Evolutionary conservation across 1,284 basidiomycete species (phyloP).

Genomic region (Boletellus deceptivus): DNA sequence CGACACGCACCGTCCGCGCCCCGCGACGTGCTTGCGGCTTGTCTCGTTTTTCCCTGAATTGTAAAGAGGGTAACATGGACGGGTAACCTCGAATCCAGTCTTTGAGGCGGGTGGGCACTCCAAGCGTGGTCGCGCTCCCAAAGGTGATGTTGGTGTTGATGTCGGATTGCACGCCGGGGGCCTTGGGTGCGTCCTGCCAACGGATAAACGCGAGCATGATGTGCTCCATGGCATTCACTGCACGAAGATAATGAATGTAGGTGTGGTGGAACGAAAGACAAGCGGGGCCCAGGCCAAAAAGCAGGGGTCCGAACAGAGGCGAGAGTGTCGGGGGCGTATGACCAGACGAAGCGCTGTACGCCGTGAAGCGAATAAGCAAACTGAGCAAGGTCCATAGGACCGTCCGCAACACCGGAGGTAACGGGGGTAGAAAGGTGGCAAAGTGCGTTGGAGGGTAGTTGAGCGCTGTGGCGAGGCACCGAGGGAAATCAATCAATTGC

Average conservation of each 20-base stretch:
- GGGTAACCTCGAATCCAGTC: conserved; percentile 89
- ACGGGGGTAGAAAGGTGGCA: conserved; percentile 51
- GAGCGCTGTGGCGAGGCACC: conserved; percentile 37
- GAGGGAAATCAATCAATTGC: conserved; percentile 23
- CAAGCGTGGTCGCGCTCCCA: conserved; percentile 53
- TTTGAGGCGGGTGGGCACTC: conserved; percentile 74
- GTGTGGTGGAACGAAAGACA: conserved; percentile 70
- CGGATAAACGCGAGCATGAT: conserved; percentile 83
- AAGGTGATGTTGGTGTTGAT: conserved; percentile 36
- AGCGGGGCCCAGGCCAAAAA: conserved; percentile 75
- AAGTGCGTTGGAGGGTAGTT: conserved; percentile 73
- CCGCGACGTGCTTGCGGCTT: conserved; percentile 64
- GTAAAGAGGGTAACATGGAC: conserved; percentile 50
- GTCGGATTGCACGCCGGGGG: conserved; percentile 25
- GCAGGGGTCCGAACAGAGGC: conserved; percentile 82
- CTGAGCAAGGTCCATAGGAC: conserved; percentile 69
- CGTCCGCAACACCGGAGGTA: conserved; percentile 54
- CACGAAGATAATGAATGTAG: conserved; percentile 78
- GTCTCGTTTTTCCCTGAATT: conserved; percentile 39
- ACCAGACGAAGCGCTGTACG: conserved; percentile 76
- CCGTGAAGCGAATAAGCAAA: conserved; percentile 75
- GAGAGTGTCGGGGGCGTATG: conserved; percentile 83
- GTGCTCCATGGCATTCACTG: conserved; percentile 85
- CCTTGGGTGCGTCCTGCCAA: conserved; percentile 60
- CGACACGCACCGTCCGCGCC: conserved; percentile 67